Base-by-base conservation (phyloP, 2,329 filamentous ascomycete species). In the Ophiocordyceps australis region DNA sequence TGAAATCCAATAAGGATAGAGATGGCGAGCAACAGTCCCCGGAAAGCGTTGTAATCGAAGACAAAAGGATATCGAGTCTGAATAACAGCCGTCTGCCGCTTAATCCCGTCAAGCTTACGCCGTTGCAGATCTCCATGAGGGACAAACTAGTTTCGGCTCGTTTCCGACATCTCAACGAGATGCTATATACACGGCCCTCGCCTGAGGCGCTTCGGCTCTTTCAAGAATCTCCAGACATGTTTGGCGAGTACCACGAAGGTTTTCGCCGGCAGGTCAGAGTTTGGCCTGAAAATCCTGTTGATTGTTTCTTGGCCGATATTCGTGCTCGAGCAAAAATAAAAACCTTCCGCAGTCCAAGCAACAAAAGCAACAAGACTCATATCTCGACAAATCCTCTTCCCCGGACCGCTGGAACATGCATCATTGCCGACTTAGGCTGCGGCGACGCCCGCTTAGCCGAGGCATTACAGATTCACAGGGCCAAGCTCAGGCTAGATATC, bases 151-250 rank as follows among this genome's bases (percentile, higher is more conserved):
- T 92, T 34, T 91, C 85, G 8, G 85, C 89, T 2, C 83, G 89
- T 30, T 98, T 98, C 66, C 82, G 89, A 35, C 83, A 95, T 52
- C 72, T 98, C 33, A 98, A 98, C 50, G 79, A 98, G 57, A 86
- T 82, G 0, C 73, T 98, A 10, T 98, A 98, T 57, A 95, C 86
- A 5, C 80, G 75, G 7, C 80, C 85, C 1, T 98, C 89, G 0
- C 59, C 62, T 19, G 73, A 89, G 36, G 79, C 89, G n/a, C 71
- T 89, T 38, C 56, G 65, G 26, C 70, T 95, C 14, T 95, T 98
- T 57, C 60, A 69, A 26, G 62, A 77, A 18, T 81, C 80, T 25
- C 89, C 89, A 0, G 81, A 92, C 45, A 85, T 95, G 65, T 98
- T 95, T 54, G 65, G 71, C 38, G 85, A 95, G 53, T 98, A 98